These are phyloP conservation scores for Aphanoascus verrucosus DNA, from an alignment of 2,329 filamentous ascomycete genomes.

Conservation along the genomic window DNA sequence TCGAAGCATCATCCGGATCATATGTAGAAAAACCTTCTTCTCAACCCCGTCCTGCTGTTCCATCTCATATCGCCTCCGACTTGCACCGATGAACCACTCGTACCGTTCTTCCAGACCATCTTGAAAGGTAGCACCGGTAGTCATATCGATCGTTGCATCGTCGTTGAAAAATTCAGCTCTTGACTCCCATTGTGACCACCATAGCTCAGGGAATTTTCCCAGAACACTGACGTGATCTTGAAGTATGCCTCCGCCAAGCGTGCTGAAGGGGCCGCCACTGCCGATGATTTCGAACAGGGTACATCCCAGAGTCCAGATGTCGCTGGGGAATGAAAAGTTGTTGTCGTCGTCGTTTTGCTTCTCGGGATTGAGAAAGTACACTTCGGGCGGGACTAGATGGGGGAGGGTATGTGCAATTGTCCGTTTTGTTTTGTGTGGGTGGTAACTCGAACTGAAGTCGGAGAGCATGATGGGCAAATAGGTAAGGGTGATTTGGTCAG, in stretches of 20 bases:
- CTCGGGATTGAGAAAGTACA: conserved; percentile 12
- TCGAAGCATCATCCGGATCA: conserved; percentile 13
- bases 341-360: conserved; percentile 6
- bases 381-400: conserved; percentile 15
- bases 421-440: conserved; percentile 9
- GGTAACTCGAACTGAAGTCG: conserved; percentile 12
- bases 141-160: conserved; percentile 15
- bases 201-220: conserved; percentile 11
- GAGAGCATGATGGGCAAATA: conserved; percentile 14
- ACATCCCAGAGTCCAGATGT: conserved; percentile 16
- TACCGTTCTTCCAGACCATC: conserved; percentile 14
- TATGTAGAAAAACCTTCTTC: conserved; percentile 15
- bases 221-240: conserved; percentile 15
- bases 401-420: conserved; percentile 10
- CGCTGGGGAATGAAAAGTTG: conserved; percentile 14
- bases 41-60: conserved; percentile 13
- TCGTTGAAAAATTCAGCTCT: conserved; percentile 15
- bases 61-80: conserved; percentile 12
- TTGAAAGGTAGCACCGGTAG: conserved; percentile 10
- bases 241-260: conserved; percentile 14
- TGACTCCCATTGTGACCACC: conserved; percentile 13
- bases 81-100: conserved; percentile 12
- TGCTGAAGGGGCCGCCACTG: conserved; percentile 11
- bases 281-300: conserved; percentile 15
- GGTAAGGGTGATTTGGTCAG: conserved; percentile 10